Evolutionary conservation across 305 asterid genomes (phyloP).

Genomic region (Fraxinus latifolia): DNA sequence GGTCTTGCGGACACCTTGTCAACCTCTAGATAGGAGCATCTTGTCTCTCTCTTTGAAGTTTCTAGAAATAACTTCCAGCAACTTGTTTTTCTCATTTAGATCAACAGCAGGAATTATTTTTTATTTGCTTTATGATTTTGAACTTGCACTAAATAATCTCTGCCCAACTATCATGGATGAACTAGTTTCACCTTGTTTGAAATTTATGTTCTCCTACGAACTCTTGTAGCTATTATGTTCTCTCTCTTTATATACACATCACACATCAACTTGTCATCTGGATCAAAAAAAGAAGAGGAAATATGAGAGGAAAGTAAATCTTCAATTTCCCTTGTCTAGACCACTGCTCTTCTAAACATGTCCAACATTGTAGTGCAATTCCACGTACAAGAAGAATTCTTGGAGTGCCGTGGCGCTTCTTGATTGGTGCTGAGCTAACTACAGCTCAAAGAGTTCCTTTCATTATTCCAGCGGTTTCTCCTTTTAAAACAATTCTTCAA

Average conservation of each 20-base stretch:
- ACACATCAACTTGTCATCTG: background rate
- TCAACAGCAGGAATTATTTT: background rate
- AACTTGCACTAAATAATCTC: background rate
- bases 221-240: background rate
- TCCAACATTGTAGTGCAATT: background rate
- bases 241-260: background rate
- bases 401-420: background rate
- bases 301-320: background rate
- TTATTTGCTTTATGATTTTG: background rate
- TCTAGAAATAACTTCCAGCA: background rate
- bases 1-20: background rate
- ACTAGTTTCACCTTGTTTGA: background rate
- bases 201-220: background rate
- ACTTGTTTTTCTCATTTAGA: background rate
- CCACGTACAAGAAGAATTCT: background rate
- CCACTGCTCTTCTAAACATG: background rate
- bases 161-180: background rate
- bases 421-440: background rate
- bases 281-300: background rate
- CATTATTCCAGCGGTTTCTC: background rate
- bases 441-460: background rate
- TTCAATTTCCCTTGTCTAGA: background rate
- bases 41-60: background rate
- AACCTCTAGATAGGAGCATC: background rate
- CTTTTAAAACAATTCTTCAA: background rate